Evolutionary conservation across 2,329 filamentous ascomycete species (phyloP).

Genomic region (Xylariaceae sp.): DNA sequence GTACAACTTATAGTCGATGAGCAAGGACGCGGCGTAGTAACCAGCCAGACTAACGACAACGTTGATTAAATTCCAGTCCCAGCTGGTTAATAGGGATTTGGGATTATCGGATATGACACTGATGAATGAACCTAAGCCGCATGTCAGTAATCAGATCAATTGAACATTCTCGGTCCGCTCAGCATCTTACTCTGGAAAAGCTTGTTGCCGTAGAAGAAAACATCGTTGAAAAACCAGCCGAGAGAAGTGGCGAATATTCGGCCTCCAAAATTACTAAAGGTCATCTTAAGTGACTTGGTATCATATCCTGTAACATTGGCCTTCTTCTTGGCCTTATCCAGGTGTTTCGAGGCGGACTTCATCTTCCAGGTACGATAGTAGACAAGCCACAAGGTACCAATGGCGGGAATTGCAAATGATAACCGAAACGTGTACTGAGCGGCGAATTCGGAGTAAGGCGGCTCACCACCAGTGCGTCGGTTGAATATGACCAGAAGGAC

Average conservation of each 20-base stretch:
- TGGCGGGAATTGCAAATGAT: slow-evolving; percentile 88
- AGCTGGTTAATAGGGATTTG: slow-evolving; percentile 79
- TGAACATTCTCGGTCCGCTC: too few relatives aligned
- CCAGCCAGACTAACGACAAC: slow-evolving; percentile 83
- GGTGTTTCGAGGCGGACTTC: slow-evolving; percentile 83
- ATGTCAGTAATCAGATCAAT: slow-evolving; percentile 7
- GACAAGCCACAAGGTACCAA: slow-evolving; percentile 91
- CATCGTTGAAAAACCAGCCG: slow-evolving; percentile 94
- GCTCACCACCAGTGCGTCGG: slow-evolving; percentile 70
- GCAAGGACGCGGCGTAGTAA: slow-evolving; percentile 86
- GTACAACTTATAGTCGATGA: slow-evolving; percentile 96
- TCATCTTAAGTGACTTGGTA: slow-evolving; percentile 77
- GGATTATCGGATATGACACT: slow-evolving; percentile 73
- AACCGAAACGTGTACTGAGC: slow-evolving; percentile 92
- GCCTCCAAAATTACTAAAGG: slow-evolving; percentile 82
- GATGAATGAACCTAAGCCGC: slow-evolving; percentile 72
- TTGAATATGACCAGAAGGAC: slow-evolving; percentile 88
- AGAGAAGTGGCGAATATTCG: slow-evolving; percentile 86
- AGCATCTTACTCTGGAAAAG: slow-evolving; percentile 73
- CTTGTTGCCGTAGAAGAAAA: slow-evolving; percentile 99
- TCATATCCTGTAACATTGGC: slow-evolving; percentile 91
- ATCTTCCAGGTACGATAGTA: slow-evolving; percentile 98
- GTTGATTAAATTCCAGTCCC: slow-evolving; percentile 94
- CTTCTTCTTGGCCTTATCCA: slow-evolving; percentile 84
- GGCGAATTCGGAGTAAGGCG: slow-evolving; percentile 77